Conservation (phyloP, 2,329 filamentous ascomycete species). For the Trichoderma sp. region DNA sequence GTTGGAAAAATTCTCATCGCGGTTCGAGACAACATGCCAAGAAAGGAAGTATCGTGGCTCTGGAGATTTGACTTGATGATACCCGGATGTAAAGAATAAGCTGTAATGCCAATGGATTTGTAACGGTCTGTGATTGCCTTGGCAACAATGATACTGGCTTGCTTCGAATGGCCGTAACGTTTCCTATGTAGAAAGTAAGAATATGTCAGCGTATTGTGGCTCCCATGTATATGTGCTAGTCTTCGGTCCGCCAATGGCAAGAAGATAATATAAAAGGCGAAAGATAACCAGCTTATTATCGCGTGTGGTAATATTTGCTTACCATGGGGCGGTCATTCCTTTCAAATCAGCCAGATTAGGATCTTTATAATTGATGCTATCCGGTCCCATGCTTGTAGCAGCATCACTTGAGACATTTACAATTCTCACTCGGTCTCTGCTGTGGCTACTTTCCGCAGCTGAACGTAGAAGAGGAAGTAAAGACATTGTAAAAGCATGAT, state of each 20-base stretch:
- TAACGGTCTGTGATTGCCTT: background rate
- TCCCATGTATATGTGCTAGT: background rate
- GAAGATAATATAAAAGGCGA: background rate
- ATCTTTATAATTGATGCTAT: background rate
- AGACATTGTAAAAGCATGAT: background rate
- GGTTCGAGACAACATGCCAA: background rate
- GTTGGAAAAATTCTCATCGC: background rate
- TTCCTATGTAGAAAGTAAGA: background rate
- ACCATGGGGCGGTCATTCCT: background rate
- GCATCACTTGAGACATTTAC: background rate
- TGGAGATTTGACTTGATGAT: background rate
- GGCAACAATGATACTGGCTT: background rate
- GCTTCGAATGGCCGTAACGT: background rate
- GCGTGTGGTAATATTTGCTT: background rate
- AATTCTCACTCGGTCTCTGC: background rate
- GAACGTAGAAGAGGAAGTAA: background rate
- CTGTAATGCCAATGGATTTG: background rate
- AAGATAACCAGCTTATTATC: background rate
- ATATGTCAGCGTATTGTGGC: background rate
- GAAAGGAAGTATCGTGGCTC: background rate
- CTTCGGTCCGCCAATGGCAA: background rate
- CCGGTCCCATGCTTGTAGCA: background rate
- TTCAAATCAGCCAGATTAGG: background rate
- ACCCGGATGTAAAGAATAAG: background rate
- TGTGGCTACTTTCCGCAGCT: background rate